phyloP scores from a whole-genome alignment of 192 early-diverging fungal genomes.

The Coemansia sp. region DNA sequence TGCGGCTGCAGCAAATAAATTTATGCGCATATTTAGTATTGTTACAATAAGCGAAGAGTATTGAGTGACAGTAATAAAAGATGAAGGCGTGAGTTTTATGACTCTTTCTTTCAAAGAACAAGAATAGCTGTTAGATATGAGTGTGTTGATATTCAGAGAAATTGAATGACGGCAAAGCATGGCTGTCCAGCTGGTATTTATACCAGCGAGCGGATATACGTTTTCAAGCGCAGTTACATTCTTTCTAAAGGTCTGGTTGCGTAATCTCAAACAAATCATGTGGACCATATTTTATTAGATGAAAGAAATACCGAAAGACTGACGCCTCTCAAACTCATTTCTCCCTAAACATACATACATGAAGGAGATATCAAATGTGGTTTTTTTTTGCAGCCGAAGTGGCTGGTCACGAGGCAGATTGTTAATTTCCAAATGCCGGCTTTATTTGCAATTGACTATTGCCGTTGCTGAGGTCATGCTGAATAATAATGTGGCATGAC shows the following conservation, averaged over 20 bases:
- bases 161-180: too few species aligned
- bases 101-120: too few species aligned
- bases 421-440: not conserved
- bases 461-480: not conserved
- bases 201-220: not conserved
- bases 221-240: not conserved
- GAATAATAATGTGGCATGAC: not conserved
- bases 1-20: conserved; percentile 19
- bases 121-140: too few species aligned
- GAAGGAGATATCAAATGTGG: not conserved
- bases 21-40: conserved; percentile 36
- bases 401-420: not conserved
- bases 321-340: too few species aligned
- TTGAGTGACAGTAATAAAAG: too few species aligned
- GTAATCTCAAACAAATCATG: not conserved
- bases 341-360: not conserved
- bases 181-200: not conserved
- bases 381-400: not conserved
- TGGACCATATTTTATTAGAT: not conserved
- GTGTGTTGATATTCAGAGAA: too few species aligned
- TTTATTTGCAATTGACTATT: not conserved
- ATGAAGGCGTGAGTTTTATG: too few species aligned
- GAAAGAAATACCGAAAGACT: not conserved
- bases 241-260: not conserved
- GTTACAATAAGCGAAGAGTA: too few species aligned